These are phyloP conservation scores for Athelia sp. DNA, from an alignment of 1,284 basidiomycete genomes.

Conservation along the genomic window DNA sequence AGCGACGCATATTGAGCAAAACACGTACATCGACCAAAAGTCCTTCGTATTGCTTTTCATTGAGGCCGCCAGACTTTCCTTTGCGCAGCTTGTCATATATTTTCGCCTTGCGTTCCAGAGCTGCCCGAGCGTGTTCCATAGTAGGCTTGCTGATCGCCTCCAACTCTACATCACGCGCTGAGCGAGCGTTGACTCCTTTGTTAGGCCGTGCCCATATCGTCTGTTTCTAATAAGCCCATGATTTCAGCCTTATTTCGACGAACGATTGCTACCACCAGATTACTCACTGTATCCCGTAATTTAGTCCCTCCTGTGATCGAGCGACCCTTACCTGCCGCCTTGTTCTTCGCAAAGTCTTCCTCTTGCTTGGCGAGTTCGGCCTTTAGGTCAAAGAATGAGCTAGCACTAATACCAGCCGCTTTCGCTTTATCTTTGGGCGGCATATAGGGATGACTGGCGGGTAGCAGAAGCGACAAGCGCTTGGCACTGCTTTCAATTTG, in stretches of 20 bases:
- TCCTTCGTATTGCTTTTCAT: constrained; percentile 69
- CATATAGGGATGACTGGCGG: constrained; percentile 17
- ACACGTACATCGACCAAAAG: constrained; percentile 79
- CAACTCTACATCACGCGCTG: constrained; percentile 60
- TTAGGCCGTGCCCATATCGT: constrained; percentile 70
- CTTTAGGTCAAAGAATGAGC: constrained; percentile 73
- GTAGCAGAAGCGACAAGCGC: too few species aligned
- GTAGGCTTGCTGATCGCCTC: constrained; percentile 64
- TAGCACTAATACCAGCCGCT: constrained; percentile 63
- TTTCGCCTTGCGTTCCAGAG: constrained; percentile 75
- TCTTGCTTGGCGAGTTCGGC: constrained; percentile 67
- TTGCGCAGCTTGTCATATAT: constrained; percentile 78
- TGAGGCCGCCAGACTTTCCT: constrained; percentile 79
- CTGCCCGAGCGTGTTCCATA: constrained; percentile 60
- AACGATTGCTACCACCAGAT: neutral
- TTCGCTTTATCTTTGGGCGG: constrained; percentile 46
- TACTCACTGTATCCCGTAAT: constrained; percentile 58
- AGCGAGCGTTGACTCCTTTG: constrained; percentile 60
- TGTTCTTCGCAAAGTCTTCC: constrained; percentile 55
- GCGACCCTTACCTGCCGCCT: constrained; percentile 51
- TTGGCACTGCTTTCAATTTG: too few species aligned
- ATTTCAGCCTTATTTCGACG: neutral
- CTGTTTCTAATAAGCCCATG: constrained; percentile 47
- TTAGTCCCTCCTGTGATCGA: constrained; percentile 54
- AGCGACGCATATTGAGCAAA: neutral